Conservation (phyloP, 148 eudicot genomes). For the Heliamphora exappendiculata region DNA sequence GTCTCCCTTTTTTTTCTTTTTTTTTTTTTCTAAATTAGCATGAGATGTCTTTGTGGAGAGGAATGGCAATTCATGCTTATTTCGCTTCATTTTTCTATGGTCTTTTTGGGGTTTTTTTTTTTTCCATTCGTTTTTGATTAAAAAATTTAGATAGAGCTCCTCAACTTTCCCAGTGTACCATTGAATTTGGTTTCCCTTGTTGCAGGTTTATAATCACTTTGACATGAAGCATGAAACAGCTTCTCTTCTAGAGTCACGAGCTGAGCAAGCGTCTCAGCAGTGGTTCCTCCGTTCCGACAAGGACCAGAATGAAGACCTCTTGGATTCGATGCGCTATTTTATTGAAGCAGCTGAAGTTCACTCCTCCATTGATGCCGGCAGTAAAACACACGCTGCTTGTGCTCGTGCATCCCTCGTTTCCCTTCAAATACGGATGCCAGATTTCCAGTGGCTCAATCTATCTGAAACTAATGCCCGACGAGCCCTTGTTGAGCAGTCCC, state of each 20-base stretch:
- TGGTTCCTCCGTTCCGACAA: conserved; percentile 73
- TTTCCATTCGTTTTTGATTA: background rate
- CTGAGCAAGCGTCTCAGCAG: conserved; percentile 58
- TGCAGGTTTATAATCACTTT: conserved; percentile 90
- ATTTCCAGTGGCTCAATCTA: conserved; percentile 69
- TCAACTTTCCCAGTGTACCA: background rate
- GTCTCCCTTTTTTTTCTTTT: background rate
- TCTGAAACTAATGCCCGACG: conserved; percentile 85
- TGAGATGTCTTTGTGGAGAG: background rate
- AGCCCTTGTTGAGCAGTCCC: conserved; percentile 77
- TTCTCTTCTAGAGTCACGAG: conserved; percentile 71
- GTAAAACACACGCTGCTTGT: conserved; percentile 70
- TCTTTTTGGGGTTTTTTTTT: background rate
- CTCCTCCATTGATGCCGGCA: conserved; percentile 95
- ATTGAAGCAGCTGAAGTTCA: conserved; percentile 95
- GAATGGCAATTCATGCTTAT: background rate
- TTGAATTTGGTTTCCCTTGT: conserved; percentile 12
- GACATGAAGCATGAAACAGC: conserved; percentile 97
- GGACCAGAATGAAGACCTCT: conserved; percentile 89
- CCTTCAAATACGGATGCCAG: conserved; percentile 97
- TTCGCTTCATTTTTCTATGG: background rate
- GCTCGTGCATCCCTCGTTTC: conserved; percentile 92
- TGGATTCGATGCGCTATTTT: conserved; percentile 80
- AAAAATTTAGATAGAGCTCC: background rate
- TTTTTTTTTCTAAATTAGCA: background rate